Conservation (phyloP, 441 rosid genomes). For the Erodium moschatum region DNA sequence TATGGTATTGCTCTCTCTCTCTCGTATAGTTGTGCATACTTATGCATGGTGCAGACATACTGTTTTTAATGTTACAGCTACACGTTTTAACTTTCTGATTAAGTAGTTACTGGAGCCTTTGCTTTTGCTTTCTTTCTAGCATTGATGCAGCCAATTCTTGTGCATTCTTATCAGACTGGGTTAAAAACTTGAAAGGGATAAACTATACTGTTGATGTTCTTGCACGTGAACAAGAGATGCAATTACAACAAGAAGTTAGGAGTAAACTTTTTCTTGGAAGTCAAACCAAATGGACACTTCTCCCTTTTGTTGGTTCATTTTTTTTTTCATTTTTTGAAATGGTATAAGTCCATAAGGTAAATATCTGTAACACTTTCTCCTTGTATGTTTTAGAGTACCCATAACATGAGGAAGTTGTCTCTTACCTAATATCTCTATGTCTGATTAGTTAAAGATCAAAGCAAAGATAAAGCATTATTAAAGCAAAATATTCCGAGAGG, state of each 20-base stretch:
- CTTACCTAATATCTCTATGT: slow-evolving; percentile 34
- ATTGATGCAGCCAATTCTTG: not conserved
- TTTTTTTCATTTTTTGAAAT: slow-evolving; percentile 1
- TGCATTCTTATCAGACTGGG: not conserved
- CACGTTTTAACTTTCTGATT: not conserved
- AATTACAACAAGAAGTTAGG: not conserved
- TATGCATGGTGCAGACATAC: not conserved
- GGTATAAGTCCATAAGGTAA: slow-evolving; percentile 1
- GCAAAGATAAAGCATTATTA: slow-evolving; percentile 13
- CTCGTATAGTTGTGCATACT: not conserved
- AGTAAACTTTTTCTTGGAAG: not conserved
- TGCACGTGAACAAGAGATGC: not conserved
- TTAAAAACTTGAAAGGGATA: not conserved
- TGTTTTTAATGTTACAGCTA: not conserved
- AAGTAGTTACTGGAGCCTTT: not conserved
- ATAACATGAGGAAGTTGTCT: slow-evolving; percentile 26
- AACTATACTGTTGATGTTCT: not conserved
- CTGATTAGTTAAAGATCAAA: slow-evolving; percentile 16
- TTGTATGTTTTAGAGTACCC: slow-evolving; percentile 17
- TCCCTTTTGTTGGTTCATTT: not conserved
- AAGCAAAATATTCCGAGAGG: slow-evolving; percentile 12
- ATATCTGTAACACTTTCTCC: not conserved
- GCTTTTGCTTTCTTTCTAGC: not conserved
- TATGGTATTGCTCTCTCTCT: slow-evolving; percentile 2
- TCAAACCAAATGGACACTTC: slow-evolving; percentile 1